phyloP scores from a whole-genome alignment of 2,329 filamentous ascomycete genomes.

The Microcyclosporella mali region DNA sequence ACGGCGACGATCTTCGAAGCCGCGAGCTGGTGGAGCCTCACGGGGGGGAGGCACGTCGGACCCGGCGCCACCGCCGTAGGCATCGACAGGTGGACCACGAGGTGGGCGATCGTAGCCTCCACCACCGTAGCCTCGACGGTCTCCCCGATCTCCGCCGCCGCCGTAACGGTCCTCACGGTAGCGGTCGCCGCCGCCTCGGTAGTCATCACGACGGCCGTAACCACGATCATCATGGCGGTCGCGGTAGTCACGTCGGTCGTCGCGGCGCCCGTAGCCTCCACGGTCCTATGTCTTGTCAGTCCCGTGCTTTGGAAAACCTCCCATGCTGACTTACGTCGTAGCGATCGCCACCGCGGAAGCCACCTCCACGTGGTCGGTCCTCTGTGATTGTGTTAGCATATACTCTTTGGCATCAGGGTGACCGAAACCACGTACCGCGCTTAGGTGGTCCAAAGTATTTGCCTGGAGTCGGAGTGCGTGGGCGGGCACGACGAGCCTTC shows the following conservation, averaged over 20 bases:
- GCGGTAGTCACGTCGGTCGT: constrained; percentile 44
- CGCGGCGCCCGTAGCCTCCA: constrained; percentile 39
- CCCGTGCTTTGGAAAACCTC: not conserved
- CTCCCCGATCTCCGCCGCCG: constrained; percentile 17
- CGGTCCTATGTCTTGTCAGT: constrained; percentile 23
- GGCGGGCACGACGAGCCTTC: constrained; percentile 91
- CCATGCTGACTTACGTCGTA: constrained; percentile 33
- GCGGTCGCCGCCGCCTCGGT: constrained; percentile 42
- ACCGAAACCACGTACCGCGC: constrained; percentile 42
- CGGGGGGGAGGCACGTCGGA: constrained; percentile 22
- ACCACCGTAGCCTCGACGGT: constrained; percentile 24
- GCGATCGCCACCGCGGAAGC: constrained; percentile 43
- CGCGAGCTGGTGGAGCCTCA: constrained; percentile 27
- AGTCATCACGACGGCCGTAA: constrained; percentile 51
- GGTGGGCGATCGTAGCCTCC: constrained; percentile 28
- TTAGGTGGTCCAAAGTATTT: constrained; percentile 99
- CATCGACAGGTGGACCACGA: constrained; percentile 23
- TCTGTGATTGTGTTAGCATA: constrained; percentile 24
- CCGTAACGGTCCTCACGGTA: constrained; percentile 35
- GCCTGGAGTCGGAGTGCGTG: constrained; percentile 91
- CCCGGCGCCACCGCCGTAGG: constrained; percentile 18
- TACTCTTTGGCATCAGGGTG: constrained; percentile 8
- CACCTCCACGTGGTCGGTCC: constrained; percentile 43
- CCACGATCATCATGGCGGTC: constrained; percentile 62
- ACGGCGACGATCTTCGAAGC: constrained; percentile 30